These are phyloP conservation scores for Plasmodium berghei DNA, from an alignment of 169 alveolate species.

Conservation along the genomic window DNA sequence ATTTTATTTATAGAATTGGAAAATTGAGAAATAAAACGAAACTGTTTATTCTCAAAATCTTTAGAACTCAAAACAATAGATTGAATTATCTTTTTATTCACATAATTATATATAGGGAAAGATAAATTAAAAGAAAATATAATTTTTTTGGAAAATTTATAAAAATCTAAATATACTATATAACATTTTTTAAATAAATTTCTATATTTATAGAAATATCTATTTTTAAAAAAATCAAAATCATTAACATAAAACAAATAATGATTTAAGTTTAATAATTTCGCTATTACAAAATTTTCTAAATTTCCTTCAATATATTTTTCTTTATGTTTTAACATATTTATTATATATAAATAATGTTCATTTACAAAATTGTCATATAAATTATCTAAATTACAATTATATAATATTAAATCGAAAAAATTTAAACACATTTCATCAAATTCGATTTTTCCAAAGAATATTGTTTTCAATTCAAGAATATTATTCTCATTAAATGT, in stretches of 20 bases:
- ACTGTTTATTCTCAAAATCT: neutral
- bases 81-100: neutral
- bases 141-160: slow-evolving; percentile 1
- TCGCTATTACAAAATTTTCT: slow-evolving; percentile 14
- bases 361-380: slow-evolving; percentile 26
- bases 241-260: slow-evolving; percentile 21
- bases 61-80: neutral
- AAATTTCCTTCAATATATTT: slow-evolving; percentile 26
- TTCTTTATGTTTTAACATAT: slow-evolving; percentile 29
- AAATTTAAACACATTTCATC: slow-evolving; percentile 6
- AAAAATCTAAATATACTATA: slow-evolving; percentile 17
- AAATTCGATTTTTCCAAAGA: neutral
- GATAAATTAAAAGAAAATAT: slow-evolving; percentile 10
- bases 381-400: slow-evolving; percentile 18
- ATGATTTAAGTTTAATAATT: slow-evolving; percentile 17
- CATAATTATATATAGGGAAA: slow-evolving; percentile 18
- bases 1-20: neutral
- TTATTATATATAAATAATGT: slow-evolving; percentile 20
- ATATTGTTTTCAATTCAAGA: neutral
- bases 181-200: slow-evolving; percentile 18
- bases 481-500: no score
- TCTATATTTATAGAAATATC: neutral
- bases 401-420: slow-evolving; percentile 15
- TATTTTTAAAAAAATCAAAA: neutral
- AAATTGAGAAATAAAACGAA: neutral